Percentiles rank a stretch among this genome's conserved stretches.
These are phyloP conservation scores for Metschnikowia henanensis DNA, from an alignment of 805 yeast species.

Conservation along the genomic window DNA sequence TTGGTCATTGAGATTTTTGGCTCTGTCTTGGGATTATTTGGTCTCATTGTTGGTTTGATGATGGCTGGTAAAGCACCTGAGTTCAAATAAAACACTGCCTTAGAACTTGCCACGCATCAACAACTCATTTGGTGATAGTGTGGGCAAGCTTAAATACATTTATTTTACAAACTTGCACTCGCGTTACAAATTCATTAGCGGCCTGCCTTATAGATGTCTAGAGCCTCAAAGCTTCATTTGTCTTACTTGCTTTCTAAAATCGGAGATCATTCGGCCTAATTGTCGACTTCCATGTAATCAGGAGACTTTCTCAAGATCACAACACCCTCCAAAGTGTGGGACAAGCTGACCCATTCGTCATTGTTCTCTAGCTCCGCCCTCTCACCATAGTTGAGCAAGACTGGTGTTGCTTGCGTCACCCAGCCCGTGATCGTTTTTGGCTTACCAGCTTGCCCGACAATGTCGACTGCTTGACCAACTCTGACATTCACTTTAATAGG, in stretches of 20 bases:
- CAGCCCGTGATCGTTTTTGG: constrained; percentile 99
- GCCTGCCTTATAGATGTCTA: not conserved
- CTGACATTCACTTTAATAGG: constrained; percentile 95
- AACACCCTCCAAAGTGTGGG: constrained; percentile 86
- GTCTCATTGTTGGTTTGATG: constrained; percentile 92
- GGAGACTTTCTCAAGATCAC: constrained; percentile 92
- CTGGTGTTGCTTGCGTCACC: constrained; percentile 99
- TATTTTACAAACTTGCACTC: not conserved
- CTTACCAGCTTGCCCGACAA: constrained; percentile 98
- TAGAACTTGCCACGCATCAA: too few relatives aligned
- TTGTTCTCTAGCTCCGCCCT: constrained; percentile 91
- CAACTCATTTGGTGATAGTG: too few relatives aligned
- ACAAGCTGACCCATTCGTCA: constrained; percentile 83
- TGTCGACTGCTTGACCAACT: constrained; percentile 98
- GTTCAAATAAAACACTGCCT: constrained; percentile 69
- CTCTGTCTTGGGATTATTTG: constrained; percentile 91
- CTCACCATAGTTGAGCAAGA: constrained; percentile 88
- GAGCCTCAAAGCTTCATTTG: too few relatives aligned
- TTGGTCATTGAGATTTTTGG: constrained; percentile 98
- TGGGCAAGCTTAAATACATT: constrained; percentile 1
- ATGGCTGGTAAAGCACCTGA: constrained; percentile 97
- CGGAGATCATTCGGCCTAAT: too few relatives aligned
- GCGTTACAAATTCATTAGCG: not conserved
- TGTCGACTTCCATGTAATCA: constrained; percentile 67
- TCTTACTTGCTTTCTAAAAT: too few relatives aligned